A percentile compares a stretch with the other conserved stretches of the same genome.
Conservation (phyloP, 176 grass and related monocot species). For the Themeda triandra region DNA sequence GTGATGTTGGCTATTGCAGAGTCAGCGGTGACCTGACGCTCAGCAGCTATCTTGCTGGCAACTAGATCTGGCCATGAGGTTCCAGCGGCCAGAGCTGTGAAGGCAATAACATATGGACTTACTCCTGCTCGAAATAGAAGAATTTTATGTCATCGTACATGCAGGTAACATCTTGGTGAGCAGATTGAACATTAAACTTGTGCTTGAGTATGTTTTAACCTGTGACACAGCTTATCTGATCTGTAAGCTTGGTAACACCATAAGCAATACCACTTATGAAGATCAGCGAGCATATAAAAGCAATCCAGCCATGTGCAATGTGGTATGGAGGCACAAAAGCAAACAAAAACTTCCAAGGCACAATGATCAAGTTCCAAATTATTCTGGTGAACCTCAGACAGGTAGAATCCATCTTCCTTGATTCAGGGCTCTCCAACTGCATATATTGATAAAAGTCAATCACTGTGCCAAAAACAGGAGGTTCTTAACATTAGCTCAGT, state of each 20-base stretch:
- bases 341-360: slow-evolving; percentile 74
- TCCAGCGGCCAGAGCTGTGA: slow-evolving; percentile 82
- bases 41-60: slow-evolving; percentile 95
- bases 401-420: slow-evolving; percentile 37
- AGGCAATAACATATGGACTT: slow-evolving; percentile 90
- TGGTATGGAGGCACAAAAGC: slow-evolving; percentile 76
- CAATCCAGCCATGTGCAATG: slow-evolving; percentile 77
- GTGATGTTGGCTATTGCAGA: slow-evolving; percentile 97
- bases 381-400: slow-evolving; percentile 33
- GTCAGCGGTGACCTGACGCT: slow-evolving; percentile 90
- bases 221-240: slow-evolving; percentile 94
- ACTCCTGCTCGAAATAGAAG: slow-evolving; percentile 50
- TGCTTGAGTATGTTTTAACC: slow-evolving; percentile 40
- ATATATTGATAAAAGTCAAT: slow-evolving; percentile 5
- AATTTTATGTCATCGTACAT: neutral
- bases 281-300: slow-evolving; percentile 64
- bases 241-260: slow-evolving; percentile 82
- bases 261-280: slow-evolving; percentile 93
- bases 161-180: neutral
- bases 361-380: slow-evolving; percentile 51
- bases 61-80: slow-evolving; percentile 96
- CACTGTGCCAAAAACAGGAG: neutral
- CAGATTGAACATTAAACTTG: slow-evolving; percentile 7
- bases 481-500: neutral
- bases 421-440: slow-evolving; percentile 59